Conservation (phyloP, 2,329 filamentous ascomycete genomes). For the Huntiella moniliformis region DNA sequence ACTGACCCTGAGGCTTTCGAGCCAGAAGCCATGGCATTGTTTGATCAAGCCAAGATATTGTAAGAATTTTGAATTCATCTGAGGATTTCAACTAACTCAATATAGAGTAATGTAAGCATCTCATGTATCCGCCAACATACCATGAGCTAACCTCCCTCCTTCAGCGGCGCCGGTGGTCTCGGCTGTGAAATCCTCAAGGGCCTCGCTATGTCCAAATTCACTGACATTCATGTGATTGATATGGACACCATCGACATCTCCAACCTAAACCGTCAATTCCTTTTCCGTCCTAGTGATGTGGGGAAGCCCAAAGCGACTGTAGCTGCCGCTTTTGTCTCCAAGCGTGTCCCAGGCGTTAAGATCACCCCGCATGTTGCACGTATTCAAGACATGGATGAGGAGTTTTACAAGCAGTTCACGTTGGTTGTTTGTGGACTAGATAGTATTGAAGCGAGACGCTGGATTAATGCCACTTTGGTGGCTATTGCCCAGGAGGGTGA, state of each 20-base stretch:
- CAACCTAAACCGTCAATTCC: slow-evolving; percentile 91
- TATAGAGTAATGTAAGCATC: slow-evolving; percentile 30
- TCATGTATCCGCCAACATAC: slow-evolving; percentile 13
- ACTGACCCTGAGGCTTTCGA: slow-evolving; percentile 44
- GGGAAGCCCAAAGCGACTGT: slow-evolving; percentile 88
- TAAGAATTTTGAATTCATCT: slow-evolving; percentile 23
- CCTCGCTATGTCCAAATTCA: slow-evolving; percentile 85
- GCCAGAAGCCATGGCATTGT: slow-evolving; percentile 32
- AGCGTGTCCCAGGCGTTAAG: slow-evolving; percentile 69
- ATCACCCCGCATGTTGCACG: slow-evolving; percentile 89
- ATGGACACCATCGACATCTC: slow-evolving; percentile 99
- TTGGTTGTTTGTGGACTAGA: slow-evolving; percentile 87
- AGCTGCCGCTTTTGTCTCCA: slow-evolving; percentile 79
- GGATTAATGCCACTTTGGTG: slow-evolving; percentile 92
- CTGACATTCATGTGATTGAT: slow-evolving; percentile 94
- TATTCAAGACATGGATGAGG: slow-evolving; percentile 92
- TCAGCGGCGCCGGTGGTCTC: slow-evolving; percentile 75
- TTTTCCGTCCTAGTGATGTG: slow-evolving; percentile 82
- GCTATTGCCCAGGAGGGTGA: slow-evolving; percentile 65
- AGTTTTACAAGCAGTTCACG: slow-evolving; percentile 94
- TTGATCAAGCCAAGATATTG: slow-evolving; percentile 59
- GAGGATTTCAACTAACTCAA: neutral
- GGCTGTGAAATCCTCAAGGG: slow-evolving; percentile 97
- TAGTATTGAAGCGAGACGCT: slow-evolving; percentile 90
- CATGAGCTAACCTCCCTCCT: slow-evolving; percentile 13